A percentile compares a stretch with the other conserved stretches of the same genome.
Conservation (phyloP, 129 eudicot species). For the Saposhnikovia divaricata region DNA sequence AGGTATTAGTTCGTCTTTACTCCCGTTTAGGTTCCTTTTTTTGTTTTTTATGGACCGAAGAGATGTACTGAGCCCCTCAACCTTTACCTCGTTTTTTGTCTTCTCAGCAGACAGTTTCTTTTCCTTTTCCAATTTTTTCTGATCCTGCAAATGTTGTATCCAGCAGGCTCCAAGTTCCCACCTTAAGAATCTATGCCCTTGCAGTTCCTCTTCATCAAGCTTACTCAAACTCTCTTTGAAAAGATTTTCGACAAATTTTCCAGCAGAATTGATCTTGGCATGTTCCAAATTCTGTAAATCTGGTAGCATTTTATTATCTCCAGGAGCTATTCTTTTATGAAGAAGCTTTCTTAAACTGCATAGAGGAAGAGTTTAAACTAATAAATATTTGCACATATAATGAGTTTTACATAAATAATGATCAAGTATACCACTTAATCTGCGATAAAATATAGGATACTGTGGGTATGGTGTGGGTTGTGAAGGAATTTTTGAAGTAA, state of each 20-base stretch:
- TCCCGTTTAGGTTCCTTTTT: conserved; percentile 43
- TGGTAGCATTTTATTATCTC: conserved; percentile 29
- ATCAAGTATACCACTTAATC: neutral
- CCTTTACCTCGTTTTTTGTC: conserved; percentile 76
- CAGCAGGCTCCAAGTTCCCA: conserved; percentile 99
- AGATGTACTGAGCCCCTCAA: conserved; percentile 92
- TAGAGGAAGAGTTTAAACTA: conserved; percentile 11
- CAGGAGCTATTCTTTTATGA: conserved; percentile 52
- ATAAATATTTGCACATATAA: neutral
- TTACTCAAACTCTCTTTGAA: conserved; percentile 63
- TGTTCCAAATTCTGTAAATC: conserved; percentile 32
- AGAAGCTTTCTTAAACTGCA: conserved; percentile 88
- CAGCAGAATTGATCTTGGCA: conserved; percentile 43
- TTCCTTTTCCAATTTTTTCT: conserved; percentile 89
- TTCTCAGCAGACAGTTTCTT: conserved; percentile 70
- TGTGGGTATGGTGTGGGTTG: neutral
- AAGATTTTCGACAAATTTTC: conserved; percentile 51
- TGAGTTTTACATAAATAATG: neutral
- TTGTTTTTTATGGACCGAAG: conserved; percentile 79
- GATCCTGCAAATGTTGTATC: conserved; percentile 99
- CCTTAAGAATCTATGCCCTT: conserved; percentile 59
- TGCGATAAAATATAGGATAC: neutral
- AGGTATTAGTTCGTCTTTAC: conserved; percentile 23
- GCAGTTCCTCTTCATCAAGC: conserved; percentile 60
- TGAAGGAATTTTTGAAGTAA: neutral